Evolutionary conservation across 495 filamentous ascomycete species (phyloP).

Genomic region (Penicillium waksmanii): DNA sequence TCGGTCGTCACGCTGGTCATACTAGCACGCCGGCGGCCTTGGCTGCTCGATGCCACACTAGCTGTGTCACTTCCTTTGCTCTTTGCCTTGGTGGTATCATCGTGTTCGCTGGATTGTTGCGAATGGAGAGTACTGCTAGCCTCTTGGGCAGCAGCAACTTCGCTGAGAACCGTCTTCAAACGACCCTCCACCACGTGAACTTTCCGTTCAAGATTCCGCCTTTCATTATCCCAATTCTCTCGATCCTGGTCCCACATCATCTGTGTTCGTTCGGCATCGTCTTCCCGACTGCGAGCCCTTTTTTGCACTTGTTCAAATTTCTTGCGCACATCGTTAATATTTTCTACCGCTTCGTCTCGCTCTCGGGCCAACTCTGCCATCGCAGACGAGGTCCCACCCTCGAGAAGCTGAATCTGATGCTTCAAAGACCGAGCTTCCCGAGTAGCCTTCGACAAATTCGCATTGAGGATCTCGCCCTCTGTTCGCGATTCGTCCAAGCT

Average conservation of each 20-base stretch:
- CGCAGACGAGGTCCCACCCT: constrained; percentile 84
- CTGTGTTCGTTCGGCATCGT: constrained; percentile 77
- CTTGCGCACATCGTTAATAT: constrained; percentile 71
- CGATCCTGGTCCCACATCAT: constrained; percentile 79
- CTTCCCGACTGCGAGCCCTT: constrained; percentile 77
- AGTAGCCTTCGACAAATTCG: constrained; percentile 59
- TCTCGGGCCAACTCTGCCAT: constrained; percentile 81
- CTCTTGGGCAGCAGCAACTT: constrained; percentile 76
- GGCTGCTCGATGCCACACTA: constrained; percentile 77
- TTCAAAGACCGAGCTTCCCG: constrained; percentile 82
- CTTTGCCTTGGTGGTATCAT: constrained; percentile 39
- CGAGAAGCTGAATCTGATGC: constrained; percentile 80
- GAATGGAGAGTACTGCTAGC: constrained; percentile 37
- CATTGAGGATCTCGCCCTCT: constrained; percentile 72
- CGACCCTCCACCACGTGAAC: constrained; percentile 86
- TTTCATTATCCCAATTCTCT: constrained; percentile 80
- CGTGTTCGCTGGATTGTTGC: constrained; percentile 24
- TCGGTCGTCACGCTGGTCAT: constrained; percentile 67
- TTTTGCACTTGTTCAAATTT: constrained; percentile 81
- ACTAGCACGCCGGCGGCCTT: constrained; percentile 57
- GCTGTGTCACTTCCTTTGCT: constrained; percentile 68
- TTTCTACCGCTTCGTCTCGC: constrained; percentile 80
- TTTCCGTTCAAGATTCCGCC: constrained; percentile 77
- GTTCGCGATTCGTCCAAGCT: constrained; percentile 68
- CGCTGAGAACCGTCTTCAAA: constrained; percentile 79